These are phyloP conservation scores for Talaromyces liani DNA, from an alignment of 495 filamentous ascomycete species.

Conservation along the genomic window DNA sequence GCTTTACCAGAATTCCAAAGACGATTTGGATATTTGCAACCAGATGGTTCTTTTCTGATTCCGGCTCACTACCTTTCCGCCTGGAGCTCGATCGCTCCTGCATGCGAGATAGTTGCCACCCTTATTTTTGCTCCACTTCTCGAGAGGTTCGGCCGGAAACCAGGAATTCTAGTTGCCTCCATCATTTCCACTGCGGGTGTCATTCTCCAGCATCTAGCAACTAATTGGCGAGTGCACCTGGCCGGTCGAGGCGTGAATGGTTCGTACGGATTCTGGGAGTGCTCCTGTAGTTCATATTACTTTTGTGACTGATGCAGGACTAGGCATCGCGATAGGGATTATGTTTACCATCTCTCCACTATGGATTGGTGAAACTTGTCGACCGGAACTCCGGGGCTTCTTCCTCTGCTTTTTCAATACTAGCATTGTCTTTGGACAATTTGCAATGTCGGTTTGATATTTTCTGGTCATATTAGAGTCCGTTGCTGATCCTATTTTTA, in stretches of 20 bases:
- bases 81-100: constrained; percentile 6
- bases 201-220: constrained; percentile 17
- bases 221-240: constrained; percentile 15
- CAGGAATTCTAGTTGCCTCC: constrained; percentile 14
- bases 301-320: background rate
- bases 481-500: background rate
- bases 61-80: constrained; percentile 14
- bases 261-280: background rate
- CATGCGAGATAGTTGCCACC: constrained; percentile 15
- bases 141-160: constrained; percentile 17
- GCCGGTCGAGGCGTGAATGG: constrained; percentile 17
- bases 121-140: constrained; percentile 14
- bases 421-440: constrained; percentile 18
- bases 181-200: constrained; percentile 13
- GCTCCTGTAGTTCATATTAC: background rate
- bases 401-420: constrained; percentile 22
- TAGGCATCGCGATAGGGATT: constrained; percentile 7
- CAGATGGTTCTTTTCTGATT: constrained; percentile 12
- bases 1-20: constrained; percentile 14
- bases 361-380: constrained; percentile 21
- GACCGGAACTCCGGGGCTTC: constrained; percentile 18
- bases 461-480: background rate
- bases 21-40: constrained; percentile 12
- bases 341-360: constrained; percentile 20
- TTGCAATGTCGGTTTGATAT: constrained; percentile 11